Conservation (phyloP, 768 basidiomycete genomes). For the Naganishia friedmannii region DNA sequence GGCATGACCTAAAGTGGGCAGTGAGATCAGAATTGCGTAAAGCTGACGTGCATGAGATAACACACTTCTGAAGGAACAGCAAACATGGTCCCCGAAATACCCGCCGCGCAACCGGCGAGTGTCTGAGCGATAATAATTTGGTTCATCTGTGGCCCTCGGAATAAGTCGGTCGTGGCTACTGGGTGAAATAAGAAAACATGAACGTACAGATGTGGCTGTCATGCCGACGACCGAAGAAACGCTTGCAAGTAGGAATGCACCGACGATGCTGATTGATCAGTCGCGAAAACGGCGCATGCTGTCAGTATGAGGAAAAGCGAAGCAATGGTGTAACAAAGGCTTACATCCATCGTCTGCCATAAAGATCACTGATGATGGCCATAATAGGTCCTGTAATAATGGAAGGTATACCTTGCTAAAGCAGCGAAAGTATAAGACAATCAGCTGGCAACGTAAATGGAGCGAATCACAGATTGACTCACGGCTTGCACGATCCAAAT, state of each 20-base stretch:
- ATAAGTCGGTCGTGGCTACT: not conserved
- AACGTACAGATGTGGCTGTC: not conserved
- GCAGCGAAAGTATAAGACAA: not conserved
- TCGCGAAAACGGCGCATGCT: not conserved
- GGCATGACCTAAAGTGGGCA: not conserved
- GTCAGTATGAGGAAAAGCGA: not conserved
- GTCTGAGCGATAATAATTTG: not conserved
- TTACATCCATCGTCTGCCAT: conserved; percentile 1
- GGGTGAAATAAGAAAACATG: not conserved
- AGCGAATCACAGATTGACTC: not conserved
- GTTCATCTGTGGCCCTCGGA: not conserved
- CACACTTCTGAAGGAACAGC: conserved; percentile 1
- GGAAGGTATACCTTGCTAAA: not conserved
- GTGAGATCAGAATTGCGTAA: not conserved
- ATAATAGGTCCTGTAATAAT: not conserved
- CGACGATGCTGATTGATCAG: not conserved
- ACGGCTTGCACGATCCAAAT: conserved; percentile 1
- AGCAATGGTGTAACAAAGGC: not conserved
- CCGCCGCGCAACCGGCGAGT: conserved; percentile 7
- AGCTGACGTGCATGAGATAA: not conserved
- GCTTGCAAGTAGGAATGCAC: not conserved
- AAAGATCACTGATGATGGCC: conserved; percentile 1
- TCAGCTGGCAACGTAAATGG: too few species aligned
- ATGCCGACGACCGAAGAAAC: not conserved
- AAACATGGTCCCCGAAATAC: not conserved